Base-by-base conservation (phyloP, 306 rosid genomes). In the Corylus avellana region DNA sequence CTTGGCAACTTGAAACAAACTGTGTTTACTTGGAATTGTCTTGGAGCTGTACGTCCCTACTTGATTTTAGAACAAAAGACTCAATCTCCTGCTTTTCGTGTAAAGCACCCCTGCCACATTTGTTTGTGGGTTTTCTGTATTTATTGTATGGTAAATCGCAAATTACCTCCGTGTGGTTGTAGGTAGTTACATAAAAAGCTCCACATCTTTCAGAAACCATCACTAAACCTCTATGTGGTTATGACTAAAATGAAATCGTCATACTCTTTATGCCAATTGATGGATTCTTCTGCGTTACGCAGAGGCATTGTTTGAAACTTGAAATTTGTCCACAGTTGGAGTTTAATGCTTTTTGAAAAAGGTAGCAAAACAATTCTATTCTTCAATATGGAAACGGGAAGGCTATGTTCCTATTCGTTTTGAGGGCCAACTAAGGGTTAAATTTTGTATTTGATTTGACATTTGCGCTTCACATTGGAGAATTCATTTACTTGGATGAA, bases 41-140 rank as follows among this genome's bases (percentile, higher is more conserved):
- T 39, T 58, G 11, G 53, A 46, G 42, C 75, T 74, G 51, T 37
- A 58, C 63, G 42, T 13, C 53, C 64, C n/a, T 78, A 64, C 73
- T 42, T n/a, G 10, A 6, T 39, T 18, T 72, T 29, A 17, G 7
- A 42, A 68, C 18, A 17, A 68, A 68, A 25, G 46, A 10, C 66
- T 12, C 46, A 32, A 17, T 32, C 12, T 63, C 29, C 20, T 3
- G 70, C 14, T 13, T 63, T 4, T 63, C 18, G 1, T 35, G 29
- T 12, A 63, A 32, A 32, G 70, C 17, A 1, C 22, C 20, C 42
- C 12, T 2, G 70, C 46, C 46, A 63, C 20, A 14, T 13, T 63
- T 18, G 42, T 63, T 63, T 63, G 44, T 63, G 70, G 46, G 4
- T 59, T 29, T 16, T 32, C 44, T 32, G 70, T 6, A 29, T 29